phyloP scores from a whole-genome alignment of 2,329 filamentous ascomycete species.

The Monilinia laxa region DNA sequence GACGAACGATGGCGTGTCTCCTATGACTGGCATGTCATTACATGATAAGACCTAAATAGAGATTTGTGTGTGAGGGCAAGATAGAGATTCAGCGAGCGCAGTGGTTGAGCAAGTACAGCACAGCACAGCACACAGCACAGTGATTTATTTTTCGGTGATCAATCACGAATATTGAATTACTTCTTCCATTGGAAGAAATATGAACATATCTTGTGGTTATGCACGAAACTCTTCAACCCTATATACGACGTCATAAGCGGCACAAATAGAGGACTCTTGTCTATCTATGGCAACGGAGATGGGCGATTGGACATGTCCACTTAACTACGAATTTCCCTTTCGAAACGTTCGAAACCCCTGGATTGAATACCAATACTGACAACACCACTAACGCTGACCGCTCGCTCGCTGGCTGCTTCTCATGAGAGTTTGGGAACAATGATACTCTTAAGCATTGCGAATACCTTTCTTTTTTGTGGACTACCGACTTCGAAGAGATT shows the following conservation, averaged over 20 bases:
- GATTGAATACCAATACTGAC: conserved; percentile 19
- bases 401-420: conserved; percentile 57
- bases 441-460: conserved; percentile 10
- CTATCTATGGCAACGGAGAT: not conserved
- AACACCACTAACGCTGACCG: conserved; percentile 51
- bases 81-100: conserved; percentile 52
- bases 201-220: conserved; percentile 3
- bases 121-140: conserved; percentile 40
- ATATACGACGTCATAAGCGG: not conserved
- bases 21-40: conserved; percentile 16
- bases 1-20: conserved; percentile 35
- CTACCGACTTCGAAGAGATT: conserved; percentile 37
- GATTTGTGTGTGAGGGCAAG: conserved; percentile 19
- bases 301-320: not conserved
- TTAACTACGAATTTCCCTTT: not conserved
- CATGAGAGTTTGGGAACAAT: conserved; percentile 29
- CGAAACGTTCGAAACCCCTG: not conserved
- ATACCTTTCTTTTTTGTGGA: conserved; percentile 36
- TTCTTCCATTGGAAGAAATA: not conserved
- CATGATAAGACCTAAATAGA: conserved; percentile 23
- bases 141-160: not conserved
- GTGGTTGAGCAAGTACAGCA: conserved; percentile 44
- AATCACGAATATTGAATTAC: not conserved
- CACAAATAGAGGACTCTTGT: not conserved
- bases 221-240: not conserved